Evolutionary conservation across 257 asterid species (phyloP).

Genomic region (Coffea canephora): DNA sequence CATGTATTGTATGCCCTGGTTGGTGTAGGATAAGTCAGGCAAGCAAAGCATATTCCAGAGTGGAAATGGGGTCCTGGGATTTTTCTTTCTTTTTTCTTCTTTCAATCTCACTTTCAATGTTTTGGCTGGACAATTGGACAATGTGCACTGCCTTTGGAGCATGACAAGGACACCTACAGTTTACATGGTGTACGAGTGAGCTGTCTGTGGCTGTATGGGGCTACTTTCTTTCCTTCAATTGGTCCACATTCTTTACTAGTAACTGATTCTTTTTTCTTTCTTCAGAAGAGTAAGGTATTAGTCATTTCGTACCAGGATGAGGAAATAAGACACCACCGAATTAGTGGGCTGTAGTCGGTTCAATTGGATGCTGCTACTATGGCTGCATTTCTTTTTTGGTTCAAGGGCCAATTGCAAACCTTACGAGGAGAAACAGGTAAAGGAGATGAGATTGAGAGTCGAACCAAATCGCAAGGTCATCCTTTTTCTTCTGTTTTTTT

Average conservation of each 20-base stretch:
- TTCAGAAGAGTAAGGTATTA: background rate
- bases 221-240: constrained; percentile 10
- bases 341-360: background rate
- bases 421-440: too few species aligned
- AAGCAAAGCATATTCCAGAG: constrained; percentile 20
- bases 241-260: constrained; percentile 15
- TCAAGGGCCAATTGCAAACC: too few species aligned
- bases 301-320: background rate
- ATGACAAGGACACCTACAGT: constrained; percentile 18
- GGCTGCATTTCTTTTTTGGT: too few species aligned
- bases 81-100: background rate
- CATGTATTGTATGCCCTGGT: constrained; percentile 5
- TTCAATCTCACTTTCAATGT: constrained; percentile 18
- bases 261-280: background rate
- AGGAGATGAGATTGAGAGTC: too few species aligned
- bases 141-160: constrained; percentile 2
- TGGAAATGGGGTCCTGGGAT: constrained; percentile 16
- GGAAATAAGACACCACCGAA: too few species aligned
- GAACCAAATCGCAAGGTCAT: too few species aligned
- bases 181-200: constrained; percentile 24
- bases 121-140: constrained; percentile 5
- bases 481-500: too few species aligned
- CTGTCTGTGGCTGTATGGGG: constrained; percentile 42
- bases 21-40: constrained; percentile 10
- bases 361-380: background rate